Evolutionary conservation across 176 grass and related monocot species (phyloP), one percentile per base, ranked within the genome.

Genomic region (Oryza longistaminata): DNA sequence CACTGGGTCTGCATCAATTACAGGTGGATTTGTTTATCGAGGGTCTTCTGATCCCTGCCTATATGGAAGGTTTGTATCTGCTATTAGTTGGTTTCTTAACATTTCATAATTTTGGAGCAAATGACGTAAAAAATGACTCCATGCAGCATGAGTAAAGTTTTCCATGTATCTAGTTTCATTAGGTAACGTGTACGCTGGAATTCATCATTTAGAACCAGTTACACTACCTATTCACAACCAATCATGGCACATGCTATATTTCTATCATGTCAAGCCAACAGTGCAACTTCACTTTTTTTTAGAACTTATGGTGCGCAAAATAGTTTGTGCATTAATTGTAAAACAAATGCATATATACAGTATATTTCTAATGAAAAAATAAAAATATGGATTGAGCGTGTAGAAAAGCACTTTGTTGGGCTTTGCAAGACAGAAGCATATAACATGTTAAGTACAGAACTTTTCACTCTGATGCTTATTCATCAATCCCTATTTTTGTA

Each of bases 1-100:
- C 17, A 68, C 81, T 11, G 92, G 92, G 33, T 97, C 94, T 43
- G 94, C 94, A 71, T 91, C 94, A 5, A 94, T 97, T 33, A 92
- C 25, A 15, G 94, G 94, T 16, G 94, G 92, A 83, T 94, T 87
- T 81, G 94, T 97, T 31, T 97, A 91, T 31, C 83, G 88, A 48
- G 91, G 90, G 3, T 91, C 86, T 33, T 71, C 90, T 0, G 92
- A 97, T 44, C 92, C 94, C 21, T 97, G 94, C 86, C 74, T 97
- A 75, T 83, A 93, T 64, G 94, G 88, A 83, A 97, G 94, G 92
- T 83, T 68, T 55, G 24, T 66, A 60, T 33, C 37, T 4, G 66
- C 53, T 31, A 24, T n/a, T 5, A 65, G 25, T 16, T 64, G 62
- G 3, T 73, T 87, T 8, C 3, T 49, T 10, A n/a, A n/a, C 22